A percentile compares a stretch with the other conserved stretches of the same genome.
Evolutionary conservation across 2,329 filamentous ascomycete genomes (phyloP).

Genomic region (Ceratocystis huliohia): DNA sequence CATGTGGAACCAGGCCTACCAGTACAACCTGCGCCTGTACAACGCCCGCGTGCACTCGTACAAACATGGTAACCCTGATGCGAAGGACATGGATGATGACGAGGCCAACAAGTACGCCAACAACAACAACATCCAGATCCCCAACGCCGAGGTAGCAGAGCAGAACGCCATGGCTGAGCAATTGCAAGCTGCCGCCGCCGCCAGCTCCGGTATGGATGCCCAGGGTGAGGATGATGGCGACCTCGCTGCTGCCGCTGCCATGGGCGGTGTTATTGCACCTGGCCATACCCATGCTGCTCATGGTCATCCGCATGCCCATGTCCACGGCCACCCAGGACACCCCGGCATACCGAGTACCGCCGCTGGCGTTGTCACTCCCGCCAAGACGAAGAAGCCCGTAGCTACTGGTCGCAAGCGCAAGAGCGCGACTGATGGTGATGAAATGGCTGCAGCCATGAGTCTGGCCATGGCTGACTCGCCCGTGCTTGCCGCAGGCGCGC

Average conservation of each 20-base stretch:
- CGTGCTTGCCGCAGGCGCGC: slow-evolving; percentile 26
- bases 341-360: neutral
- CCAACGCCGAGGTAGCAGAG: slow-evolving; percentile 37
- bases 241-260: slow-evolving; percentile 22
- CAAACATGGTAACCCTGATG: slow-evolving; percentile 45
- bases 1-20: slow-evolving; percentile 53
- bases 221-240: slow-evolving; percentile 34
- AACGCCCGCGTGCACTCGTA: slow-evolving; percentile 53
- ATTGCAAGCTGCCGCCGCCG: slow-evolving; percentile 34
- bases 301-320: slow-evolving; percentile 21
- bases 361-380: slow-evolving; percentile 25
- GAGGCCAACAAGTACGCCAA: slow-evolving; percentile 51
- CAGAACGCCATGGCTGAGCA: slow-evolving; percentile 48
- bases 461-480: slow-evolving; percentile 32
- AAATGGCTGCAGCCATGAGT: slow-evolving; percentile 28
- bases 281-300: slow-evolving; percentile 2
- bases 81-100: slow-evolving; percentile 49
- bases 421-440: slow-evolving; percentile 29
- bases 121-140: slow-evolving; percentile 41
- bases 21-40: slow-evolving; percentile 54
- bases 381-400: slow-evolving; percentile 46
- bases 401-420: slow-evolving; percentile 42
- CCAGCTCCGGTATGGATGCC: slow-evolving; percentile 28
- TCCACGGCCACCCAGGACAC: neutral
- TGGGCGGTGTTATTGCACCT: neutral